Percentiles rank a stretch among this genome's conserved stretches.
phyloP scores from a whole-genome alignment of 176 grass and related monocot species.

The Dactylis glomerata region DNA sequence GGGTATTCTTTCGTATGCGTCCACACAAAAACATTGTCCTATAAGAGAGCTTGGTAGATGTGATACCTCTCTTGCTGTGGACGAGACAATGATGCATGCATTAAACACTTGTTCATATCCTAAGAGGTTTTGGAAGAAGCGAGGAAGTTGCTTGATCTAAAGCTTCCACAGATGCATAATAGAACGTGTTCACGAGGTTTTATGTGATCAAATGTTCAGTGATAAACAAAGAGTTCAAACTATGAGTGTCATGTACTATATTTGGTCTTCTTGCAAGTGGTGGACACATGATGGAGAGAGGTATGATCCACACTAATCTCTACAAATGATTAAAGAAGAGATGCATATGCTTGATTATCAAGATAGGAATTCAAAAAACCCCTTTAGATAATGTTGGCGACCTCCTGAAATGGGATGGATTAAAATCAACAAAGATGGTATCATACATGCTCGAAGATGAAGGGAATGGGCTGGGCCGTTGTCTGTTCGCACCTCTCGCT shows the following conservation, averaged over 20 bases:
- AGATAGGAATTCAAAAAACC: accelerated
- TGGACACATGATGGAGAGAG: neutral
- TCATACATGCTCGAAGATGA: neutral
- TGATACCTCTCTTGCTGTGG: too few species aligned
- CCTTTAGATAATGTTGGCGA: neutral
- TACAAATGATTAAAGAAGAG: neutral
- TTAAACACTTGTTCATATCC: too few species aligned
- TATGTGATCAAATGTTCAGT: too few species aligned
- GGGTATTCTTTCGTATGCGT: too few species aligned
- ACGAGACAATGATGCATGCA: too few species aligned
- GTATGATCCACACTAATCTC: neutral
- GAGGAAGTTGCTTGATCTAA: too few species aligned
- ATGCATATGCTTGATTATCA: neutral
- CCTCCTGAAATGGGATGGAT: neutral
- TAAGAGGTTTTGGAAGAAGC: too few species aligned
- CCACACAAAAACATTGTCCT: too few species aligned
- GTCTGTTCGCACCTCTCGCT: neutral
- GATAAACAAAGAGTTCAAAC: neutral
- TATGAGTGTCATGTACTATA: neutral
- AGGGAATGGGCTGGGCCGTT: neutral
- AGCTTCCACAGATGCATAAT: too few species aligned
- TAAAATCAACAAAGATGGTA: neutral
- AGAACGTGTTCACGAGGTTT: too few species aligned
- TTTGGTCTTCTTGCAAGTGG: neutral
- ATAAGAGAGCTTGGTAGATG: too few species aligned